These are phyloP conservation scores for Colletotrichum lupini DNA, from an alignment of 2,329 filamentous ascomycete species.

Conservation along the genomic window DNA sequence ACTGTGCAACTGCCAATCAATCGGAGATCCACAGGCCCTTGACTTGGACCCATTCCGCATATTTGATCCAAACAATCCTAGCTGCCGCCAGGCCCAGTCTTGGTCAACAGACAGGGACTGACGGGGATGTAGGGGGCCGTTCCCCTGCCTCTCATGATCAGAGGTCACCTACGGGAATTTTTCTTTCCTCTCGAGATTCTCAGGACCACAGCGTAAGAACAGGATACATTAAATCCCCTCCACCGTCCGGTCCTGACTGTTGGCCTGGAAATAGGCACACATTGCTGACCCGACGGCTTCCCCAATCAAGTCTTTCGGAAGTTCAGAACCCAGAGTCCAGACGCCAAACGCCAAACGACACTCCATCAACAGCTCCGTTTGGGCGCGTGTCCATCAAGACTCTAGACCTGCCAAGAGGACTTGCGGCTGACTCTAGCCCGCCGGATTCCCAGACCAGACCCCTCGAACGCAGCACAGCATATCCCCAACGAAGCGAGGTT, in stretches of 20 bases:
- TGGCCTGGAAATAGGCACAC: constrained; percentile 2
- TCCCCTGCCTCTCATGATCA: constrained; percentile 27
- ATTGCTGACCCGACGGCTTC: background rate
- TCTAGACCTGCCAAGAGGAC: constrained; percentile 29
- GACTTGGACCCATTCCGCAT: constrained; percentile 29
- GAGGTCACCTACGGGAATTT: constrained; percentile 1
- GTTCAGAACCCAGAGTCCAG: background rate
- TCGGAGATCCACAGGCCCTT: constrained; percentile 30
- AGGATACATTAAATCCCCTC: constrained; percentile 22
- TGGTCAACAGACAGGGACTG: constrained; percentile 17
- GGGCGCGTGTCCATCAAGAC: constrained; percentile 9
- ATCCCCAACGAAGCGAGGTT: background rate
- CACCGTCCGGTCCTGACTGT: constrained; percentile 16
- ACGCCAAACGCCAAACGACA: background rate
- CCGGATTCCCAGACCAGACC: background rate
- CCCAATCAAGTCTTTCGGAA: background rate
- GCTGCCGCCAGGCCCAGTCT: constrained; percentile 35
- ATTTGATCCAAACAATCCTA: constrained; percentile 35
- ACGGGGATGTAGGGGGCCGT: constrained; percentile 25
- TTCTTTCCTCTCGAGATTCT: constrained; percentile 27
- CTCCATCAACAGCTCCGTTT: background rate
- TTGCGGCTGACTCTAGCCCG: constrained; percentile 26
- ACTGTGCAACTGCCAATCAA: constrained; percentile 32
- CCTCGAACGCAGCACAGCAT: background rate
- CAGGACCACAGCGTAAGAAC: constrained; percentile 26